Evolutionary conservation across 192 early-diverging fungal genomes (phyloP).

Genomic region (Coemansia sp.): DNA sequence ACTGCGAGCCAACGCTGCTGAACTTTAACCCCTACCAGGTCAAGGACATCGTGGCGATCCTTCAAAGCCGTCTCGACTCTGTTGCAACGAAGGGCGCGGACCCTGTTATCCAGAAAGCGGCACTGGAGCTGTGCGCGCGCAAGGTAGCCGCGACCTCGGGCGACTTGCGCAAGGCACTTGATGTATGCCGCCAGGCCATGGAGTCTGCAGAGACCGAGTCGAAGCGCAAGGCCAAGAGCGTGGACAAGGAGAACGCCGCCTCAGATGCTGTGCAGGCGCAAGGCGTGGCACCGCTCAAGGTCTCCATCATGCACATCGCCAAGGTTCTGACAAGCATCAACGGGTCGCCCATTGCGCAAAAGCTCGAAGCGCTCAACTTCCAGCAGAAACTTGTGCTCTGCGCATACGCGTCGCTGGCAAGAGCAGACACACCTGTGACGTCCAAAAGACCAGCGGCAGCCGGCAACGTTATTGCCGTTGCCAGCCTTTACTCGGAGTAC

Average conservation of each 20-base stretch:
- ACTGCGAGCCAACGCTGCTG: slow-evolving; percentile 77
- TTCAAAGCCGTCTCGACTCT: slow-evolving; percentile 74
- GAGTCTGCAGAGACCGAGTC: slow-evolving; percentile 76
- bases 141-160: slow-evolving; percentile 88
- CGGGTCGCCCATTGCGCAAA: slow-evolving; percentile 61
- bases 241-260: slow-evolving; percentile 40
- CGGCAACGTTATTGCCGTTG: slow-evolving; percentile 52
- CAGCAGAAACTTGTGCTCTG: slow-evolving; percentile 81
- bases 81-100: slow-evolving; percentile 39
- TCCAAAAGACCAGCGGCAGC: slow-evolving; percentile 46
- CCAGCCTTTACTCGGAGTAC: slow-evolving; percentile 57
- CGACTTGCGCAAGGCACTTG: slow-evolving; percentile 74
- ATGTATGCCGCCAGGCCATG: slow-evolving; percentile 84
- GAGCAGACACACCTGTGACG: slow-evolving; percentile 41
- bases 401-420: slow-evolving; percentile 23
- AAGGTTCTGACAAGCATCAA: slow-evolving; percentile 65
- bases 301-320: slow-evolving; percentile 78
- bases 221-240: slow-evolving; percentile 47
- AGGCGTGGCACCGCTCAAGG: slow-evolving; percentile 56
- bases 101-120: slow-evolving; percentile 75
- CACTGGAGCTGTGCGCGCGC: slow-evolving; percentile 89
- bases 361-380: slow-evolving; percentile 69
- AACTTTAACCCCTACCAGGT: slow-evolving; percentile 89
- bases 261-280: not conserved
- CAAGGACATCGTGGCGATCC: slow-evolving; percentile 82